Conservation (phyloP, 1,284 basidiomycete species). For the Sanguinoderma infundibulare region DNA sequence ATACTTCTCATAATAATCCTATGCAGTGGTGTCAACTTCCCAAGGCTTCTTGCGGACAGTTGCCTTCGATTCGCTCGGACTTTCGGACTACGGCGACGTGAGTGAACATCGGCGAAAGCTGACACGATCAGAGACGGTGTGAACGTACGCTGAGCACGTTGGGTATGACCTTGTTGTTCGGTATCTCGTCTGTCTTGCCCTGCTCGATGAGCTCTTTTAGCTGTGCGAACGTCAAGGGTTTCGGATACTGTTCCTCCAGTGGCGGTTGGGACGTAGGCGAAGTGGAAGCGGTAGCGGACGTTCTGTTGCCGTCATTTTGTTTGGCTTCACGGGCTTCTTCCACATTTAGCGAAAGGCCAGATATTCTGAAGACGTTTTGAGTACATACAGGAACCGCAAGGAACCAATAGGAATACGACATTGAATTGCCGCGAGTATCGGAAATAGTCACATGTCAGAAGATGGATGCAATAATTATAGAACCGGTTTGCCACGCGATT, state of each 20-base stretch:
- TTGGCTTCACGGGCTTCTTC: slow-evolving; percentile 26
- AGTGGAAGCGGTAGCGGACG: not conserved
- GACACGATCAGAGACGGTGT: not conserved
- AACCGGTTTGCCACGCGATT: not conserved
- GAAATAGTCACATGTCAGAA: not conserved
- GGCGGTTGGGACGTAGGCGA: not conserved
- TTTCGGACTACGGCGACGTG: slow-evolving; percentile 43
- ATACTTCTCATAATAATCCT: not conserved
- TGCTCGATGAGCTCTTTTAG: slow-evolving; percentile 71
- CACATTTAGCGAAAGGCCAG: slow-evolving; percentile 28
- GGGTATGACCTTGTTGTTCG: slow-evolving; percentile 75
- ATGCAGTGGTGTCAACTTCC: slow-evolving; percentile 41
- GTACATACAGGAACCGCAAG: not conserved
- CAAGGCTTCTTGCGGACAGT: slow-evolving; percentile 63
- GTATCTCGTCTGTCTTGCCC: slow-evolving; percentile 71
- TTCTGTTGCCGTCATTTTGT: not conserved
- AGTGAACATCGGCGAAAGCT: not conserved
- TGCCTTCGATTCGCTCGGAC: slow-evolving; percentile 57
- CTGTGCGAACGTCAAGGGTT: slow-evolving; percentile 64
- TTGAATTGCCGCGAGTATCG: not conserved
- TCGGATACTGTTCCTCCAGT: slow-evolving; percentile 37
- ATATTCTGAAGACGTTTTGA: slow-evolving; percentile 18
- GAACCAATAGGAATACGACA: not conserved
- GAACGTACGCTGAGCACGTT: slow-evolving; percentile 61
- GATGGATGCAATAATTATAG: not conserved